Conservation (phyloP, 2,329 filamentous ascomycete genomes). For the Sporothrix humicola region DNA sequence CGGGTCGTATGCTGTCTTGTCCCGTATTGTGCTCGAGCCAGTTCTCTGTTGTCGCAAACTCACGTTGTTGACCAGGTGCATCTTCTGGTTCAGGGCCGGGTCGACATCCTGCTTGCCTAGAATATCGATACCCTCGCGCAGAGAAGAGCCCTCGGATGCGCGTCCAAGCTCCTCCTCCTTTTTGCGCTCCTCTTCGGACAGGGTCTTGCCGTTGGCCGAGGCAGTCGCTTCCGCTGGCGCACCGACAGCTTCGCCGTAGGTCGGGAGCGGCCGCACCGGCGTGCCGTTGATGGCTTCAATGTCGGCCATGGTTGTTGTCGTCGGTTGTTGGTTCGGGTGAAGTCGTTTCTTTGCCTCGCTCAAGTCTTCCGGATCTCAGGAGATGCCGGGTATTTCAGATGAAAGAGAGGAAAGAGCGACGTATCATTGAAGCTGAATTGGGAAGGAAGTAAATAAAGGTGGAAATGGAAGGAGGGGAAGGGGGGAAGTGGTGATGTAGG, state of each 20-base stretch:
- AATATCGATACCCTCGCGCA: slow-evolving; percentile 52
- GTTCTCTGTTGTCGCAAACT: slow-evolving; percentile 38
- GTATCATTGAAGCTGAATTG: slow-evolving; percentile 5
- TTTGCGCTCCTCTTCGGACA: slow-evolving; percentile 8
- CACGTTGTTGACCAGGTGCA: slow-evolving; percentile 72
- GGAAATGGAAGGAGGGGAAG: background rate
- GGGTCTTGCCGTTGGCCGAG: background rate
- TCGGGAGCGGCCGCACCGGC: slow-evolving; percentile 10
- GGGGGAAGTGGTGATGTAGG: background rate
- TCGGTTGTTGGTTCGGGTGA: background rate
- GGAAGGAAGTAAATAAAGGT: slow-evolving; percentile 22
- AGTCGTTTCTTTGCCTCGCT: background rate
- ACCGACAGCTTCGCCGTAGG: slow-evolving; percentile 15
- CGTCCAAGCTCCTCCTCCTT: slow-evolving; percentile 16
- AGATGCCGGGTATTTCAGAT: background rate
- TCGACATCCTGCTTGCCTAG: slow-evolving; percentile 64
- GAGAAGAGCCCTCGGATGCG: slow-evolving; percentile 19
- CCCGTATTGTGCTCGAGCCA: too few species aligned
- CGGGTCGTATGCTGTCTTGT: background rate
- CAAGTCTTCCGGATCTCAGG: background rate
- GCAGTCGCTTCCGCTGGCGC: background rate
- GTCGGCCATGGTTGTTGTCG: slow-evolving; percentile 1
- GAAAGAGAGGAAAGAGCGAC: background rate
- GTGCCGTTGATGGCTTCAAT: background rate
- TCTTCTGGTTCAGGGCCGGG: slow-evolving; percentile 67